A percentile compares a stretch with the other conserved stretches of the same genome.
phyloP scores from a whole-genome alignment of 2,329 filamentous ascomycete species.

The Penicillium paneum region DNA sequence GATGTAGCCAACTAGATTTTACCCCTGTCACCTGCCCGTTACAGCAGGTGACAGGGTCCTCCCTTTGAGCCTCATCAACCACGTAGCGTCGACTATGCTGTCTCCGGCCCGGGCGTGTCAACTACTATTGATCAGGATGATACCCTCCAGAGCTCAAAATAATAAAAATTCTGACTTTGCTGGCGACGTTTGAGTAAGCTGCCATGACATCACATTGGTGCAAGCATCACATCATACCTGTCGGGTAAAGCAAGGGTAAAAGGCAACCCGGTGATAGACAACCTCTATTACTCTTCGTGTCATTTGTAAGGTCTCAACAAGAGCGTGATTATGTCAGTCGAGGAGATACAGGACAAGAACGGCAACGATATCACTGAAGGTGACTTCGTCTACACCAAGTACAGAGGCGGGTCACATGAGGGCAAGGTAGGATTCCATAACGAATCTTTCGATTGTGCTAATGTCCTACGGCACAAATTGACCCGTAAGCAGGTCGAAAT shows the following conservation, averaged over 20 bases:
- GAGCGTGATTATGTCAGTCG: conserved; percentile 15
- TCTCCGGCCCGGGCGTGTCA: background rate
- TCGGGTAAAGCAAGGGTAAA: background rate
- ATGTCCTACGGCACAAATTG: background rate
- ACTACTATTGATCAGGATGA: background rate
- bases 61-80: conserved; percentile 4
- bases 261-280: background rate
- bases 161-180: background rate
- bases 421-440: conserved; percentile 18
- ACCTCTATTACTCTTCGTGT: background rate
- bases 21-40: background rate
- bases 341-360: conserved; percentile 22
- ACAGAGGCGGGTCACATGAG: conserved; percentile 23
- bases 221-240: conserved; percentile 7
- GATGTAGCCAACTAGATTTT: background rate
- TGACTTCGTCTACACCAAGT: conserved; percentile 24
- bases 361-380: conserved; percentile 22
- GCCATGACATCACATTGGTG: conserved; percentile 9
- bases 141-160: background rate
- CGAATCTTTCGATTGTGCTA: background rate
- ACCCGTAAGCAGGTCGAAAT: conserved; percentile 18
- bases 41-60: background rate
- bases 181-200: background rate
- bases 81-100: background rate
- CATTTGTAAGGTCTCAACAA: background rate